A percentile compares a stretch with the other conserved stretches of the same genome.
Conservation (phyloP, 192 early-diverging fungal genomes). For the Chytriomyces sp. region DNA sequence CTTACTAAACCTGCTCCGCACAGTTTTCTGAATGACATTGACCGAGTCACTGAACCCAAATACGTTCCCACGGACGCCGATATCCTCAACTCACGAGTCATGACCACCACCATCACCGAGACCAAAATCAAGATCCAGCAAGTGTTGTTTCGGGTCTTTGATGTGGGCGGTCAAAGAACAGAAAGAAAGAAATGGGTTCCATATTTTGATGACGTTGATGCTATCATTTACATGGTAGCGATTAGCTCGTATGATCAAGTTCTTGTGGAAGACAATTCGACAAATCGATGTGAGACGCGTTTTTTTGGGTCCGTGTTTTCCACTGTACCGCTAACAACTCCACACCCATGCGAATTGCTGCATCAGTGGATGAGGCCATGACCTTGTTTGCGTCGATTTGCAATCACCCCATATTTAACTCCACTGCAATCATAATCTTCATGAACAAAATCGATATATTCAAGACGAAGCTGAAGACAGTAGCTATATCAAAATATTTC, state of each 20-base stretch:
- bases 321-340: slow-evolving; percentile 38
- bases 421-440: slow-evolving; percentile 68
- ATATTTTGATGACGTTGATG: slow-evolving; percentile 69
- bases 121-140: slow-evolving; percentile 64
- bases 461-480: slow-evolving; percentile 53
- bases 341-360: background rate
- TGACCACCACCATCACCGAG: slow-evolving; percentile 77
- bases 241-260: slow-evolving; percentile 66
- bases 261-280: slow-evolving; percentile 56
- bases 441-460: slow-evolving; percentile 71
- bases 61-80: slow-evolving; percentile 71
- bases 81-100: slow-evolving; percentile 69
- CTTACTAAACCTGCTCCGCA: background rate
- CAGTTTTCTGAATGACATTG: slow-evolving; percentile 47
- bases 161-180: slow-evolving; percentile 72
- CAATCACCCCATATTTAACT: slow-evolving; percentile 48
- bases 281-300: slow-evolving; percentile 52
- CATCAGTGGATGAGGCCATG: slow-evolving; percentile 44
- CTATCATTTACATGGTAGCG: slow-evolving; percentile 69
- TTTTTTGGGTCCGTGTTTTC: background rate
- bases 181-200: slow-evolving; percentile 70
- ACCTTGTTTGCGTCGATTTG: slow-evolving; percentile 43
- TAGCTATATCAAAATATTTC: slow-evolving; percentile 58
- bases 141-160: slow-evolving; percentile 59
- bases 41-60: slow-evolving; percentile 48